Percentiles rank a stretch among this genome's conserved stretches.
Conservation (phyloP, 768 basidiomycete species). For the Gyrodon lividus region DNA sequence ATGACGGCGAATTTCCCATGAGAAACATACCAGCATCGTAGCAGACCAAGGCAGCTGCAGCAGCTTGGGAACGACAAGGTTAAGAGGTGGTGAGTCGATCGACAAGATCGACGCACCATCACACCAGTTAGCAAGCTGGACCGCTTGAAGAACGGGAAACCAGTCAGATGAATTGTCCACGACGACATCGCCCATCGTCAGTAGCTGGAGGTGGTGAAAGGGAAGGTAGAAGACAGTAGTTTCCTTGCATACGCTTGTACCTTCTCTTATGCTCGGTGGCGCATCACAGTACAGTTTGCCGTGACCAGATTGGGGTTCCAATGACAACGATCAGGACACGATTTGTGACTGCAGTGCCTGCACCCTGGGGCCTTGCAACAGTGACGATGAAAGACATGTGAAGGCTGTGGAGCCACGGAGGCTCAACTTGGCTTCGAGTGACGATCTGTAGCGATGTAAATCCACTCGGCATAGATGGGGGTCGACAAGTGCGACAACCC, state of each 20-base stretch:
- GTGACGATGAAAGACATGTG: background rate
- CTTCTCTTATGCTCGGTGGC: background rate
- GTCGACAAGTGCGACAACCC: no score
- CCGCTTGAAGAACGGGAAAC: conserved; percentile 7
- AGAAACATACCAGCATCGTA: conserved; percentile 12
- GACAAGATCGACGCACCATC: conserved; percentile 5
- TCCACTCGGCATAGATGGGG: no score
- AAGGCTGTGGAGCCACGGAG: conserved; percentile 26
- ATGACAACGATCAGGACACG: background rate
- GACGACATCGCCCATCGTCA: conserved; percentile 11
- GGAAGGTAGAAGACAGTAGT: background rate
- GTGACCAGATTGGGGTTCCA: background rate
- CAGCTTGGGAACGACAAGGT: conserved; percentile 2
- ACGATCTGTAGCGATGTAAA: no score
- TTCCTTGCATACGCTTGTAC: background rate
- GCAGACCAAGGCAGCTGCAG: conserved; percentile 16
- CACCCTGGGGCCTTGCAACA: no score
- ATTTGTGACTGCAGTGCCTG: no score
- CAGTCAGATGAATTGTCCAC: conserved; percentile 9
- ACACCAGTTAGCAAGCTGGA: conserved; percentile 18
- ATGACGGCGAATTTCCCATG: no score
- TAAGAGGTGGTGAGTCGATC: background rate
- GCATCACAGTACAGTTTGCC: background rate
- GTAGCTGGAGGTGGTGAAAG: background rate
- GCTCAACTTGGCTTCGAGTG: no score